A percentile compares a stretch with the other conserved stretches of the same genome.
Evolutionary conservation across 139 green algal species (phyloP).

Genomic region (Micractinium conductrix): DNA sequence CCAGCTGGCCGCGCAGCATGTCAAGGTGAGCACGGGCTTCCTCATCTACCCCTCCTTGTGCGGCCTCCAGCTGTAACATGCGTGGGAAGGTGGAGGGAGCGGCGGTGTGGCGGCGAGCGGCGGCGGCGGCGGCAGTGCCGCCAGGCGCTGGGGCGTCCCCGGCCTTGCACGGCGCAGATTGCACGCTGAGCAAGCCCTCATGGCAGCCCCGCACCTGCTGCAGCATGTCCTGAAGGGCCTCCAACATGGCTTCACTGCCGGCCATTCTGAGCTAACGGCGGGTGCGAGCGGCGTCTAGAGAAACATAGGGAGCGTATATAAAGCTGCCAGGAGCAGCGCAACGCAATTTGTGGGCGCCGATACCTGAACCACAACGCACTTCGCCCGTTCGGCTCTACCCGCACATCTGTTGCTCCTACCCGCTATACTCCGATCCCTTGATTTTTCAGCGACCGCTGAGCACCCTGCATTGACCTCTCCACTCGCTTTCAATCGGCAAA

Average conservation of each 20-base stretch:
- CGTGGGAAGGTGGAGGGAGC: not conserved
- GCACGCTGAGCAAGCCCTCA: not conserved
- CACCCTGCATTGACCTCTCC: no score
- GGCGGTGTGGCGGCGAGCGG: not conserved
- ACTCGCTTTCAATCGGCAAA: no score
- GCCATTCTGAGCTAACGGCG: not conserved
- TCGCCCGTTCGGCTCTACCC: no score
- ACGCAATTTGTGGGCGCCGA: no score
- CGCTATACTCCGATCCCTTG: no score
- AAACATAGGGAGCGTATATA: no score
- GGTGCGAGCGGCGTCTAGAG: not conserved
- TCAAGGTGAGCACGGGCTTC: conserved; percentile 14
- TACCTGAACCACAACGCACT: no score
- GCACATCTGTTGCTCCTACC: no score
- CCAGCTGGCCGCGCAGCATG: conserved; percentile 4
- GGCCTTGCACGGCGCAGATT: not conserved
- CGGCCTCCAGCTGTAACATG: conserved; percentile 19
- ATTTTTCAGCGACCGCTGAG: no score
- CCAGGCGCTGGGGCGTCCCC: not conserved
- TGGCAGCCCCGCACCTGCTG: no score
- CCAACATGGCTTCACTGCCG: not conserved
- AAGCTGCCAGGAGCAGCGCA: no score
- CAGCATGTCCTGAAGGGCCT: not conserved
- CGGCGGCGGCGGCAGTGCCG: not conserved
- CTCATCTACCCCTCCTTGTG: not conserved